Evolutionary conservation across 2,329 filamentous ascomycete genomes (phyloP).

Genomic region (Monilinia laxa): DNA sequence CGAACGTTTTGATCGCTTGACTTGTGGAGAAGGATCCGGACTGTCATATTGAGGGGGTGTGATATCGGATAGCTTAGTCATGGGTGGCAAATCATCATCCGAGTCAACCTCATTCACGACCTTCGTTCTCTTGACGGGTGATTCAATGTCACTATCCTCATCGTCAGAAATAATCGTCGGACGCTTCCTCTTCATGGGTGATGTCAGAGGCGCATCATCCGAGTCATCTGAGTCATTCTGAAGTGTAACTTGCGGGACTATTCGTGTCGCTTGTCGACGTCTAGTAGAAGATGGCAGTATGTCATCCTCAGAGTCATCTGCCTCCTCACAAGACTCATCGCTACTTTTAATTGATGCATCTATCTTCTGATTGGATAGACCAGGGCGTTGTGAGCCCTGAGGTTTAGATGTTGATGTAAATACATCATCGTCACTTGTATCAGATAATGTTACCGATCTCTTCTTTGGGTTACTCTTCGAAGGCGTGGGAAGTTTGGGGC

Average conservation of each 20-base stretch:
- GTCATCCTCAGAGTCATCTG: slow-evolving; percentile 26
- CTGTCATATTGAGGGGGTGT: slow-evolving; percentile 29
- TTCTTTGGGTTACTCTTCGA: slow-evolving; percentile 2
- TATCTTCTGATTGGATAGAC: slow-evolving; percentile 15
- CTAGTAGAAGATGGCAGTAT: slow-evolving; percentile 29
- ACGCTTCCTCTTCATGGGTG: slow-evolving; percentile 28
- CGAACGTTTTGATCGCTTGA: slow-evolving; percentile 19
- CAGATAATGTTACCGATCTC: slow-evolving; percentile 19
- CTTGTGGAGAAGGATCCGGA: not conserved
- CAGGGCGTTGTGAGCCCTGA: slow-evolving; percentile 9
- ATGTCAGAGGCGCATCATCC: slow-evolving; percentile 26
- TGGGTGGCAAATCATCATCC: slow-evolving; percentile 17
- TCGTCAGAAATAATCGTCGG: slow-evolving; percentile 10
- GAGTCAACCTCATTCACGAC: slow-evolving; percentile 7
- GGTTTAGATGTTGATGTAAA: slow-evolving; percentile 15
- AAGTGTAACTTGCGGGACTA: slow-evolving; percentile 11
- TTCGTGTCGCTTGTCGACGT: slow-evolving; percentile 18
- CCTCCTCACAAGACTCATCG: slow-evolving; percentile 7
- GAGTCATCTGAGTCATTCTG: slow-evolving; percentile 21
- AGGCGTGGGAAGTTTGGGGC: not conserved
- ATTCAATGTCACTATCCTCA: slow-evolving; percentile 14
- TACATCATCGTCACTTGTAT: slow-evolving; percentile 26
- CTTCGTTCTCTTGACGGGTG: slow-evolving; percentile 16
- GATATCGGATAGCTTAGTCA: slow-evolving; percentile 19
- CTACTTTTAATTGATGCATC: not conserved